Evolutionary conservation across 352 stramenopile genomes (phyloP).

Genomic region (Pythium graminicola): DNA sequence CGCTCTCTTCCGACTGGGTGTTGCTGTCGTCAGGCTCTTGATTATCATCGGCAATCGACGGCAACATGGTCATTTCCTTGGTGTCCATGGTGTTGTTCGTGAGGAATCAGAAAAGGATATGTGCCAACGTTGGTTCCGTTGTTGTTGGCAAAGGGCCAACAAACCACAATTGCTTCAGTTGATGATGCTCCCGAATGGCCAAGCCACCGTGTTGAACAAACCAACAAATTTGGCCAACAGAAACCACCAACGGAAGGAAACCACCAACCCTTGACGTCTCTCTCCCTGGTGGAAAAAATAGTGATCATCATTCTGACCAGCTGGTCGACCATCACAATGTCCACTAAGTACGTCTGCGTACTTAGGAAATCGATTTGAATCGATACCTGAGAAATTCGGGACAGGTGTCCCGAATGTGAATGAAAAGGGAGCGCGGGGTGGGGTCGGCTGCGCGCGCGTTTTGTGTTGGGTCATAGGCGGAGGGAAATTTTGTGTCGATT

Average conservation of each 20-base stretch:
- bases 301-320: neutral
- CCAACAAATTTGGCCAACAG: neutral
- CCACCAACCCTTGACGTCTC: neutral
- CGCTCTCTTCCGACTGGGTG: conserved; percentile 11
- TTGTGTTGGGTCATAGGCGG: neutral
- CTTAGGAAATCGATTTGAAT: conserved; percentile 4
- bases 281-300: neutral
- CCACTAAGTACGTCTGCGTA: conserved; percentile 7
- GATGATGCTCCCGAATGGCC: no score
- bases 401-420: conserved; percentile 8
- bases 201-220: no score
- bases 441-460: neutral
- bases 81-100: neutral
- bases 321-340: conserved; percentile 11
- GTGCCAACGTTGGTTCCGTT: no score
- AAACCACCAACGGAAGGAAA: conserved; percentile 4
- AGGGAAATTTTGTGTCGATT: neutral
- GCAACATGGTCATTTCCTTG: neutral
- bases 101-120: no score
- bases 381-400: conserved; percentile 11
- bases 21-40: conserved; percentile 6
- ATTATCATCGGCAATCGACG: conserved; percentile 9
- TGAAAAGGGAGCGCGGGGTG: conserved; percentile 6
- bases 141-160: neutral
- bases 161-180: no score